phyloP scores from a whole-genome alignment of 441 rosid species.

The Erysimum pusillum region DNA sequence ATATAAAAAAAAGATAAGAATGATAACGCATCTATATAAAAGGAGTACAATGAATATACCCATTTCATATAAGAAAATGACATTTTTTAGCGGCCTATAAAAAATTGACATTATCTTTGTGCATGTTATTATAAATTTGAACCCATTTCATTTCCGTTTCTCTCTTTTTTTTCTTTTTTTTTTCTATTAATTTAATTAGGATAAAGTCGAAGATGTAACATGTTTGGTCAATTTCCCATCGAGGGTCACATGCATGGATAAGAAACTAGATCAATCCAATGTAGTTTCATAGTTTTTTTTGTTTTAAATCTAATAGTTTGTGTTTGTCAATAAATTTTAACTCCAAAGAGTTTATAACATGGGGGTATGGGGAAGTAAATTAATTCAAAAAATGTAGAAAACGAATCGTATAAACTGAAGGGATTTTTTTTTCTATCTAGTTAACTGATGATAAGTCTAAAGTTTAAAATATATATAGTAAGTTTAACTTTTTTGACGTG shows the following conservation, averaged over 20 bases:
- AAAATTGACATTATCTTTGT: slow-evolving; percentile 1
- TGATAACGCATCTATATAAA: not conserved
- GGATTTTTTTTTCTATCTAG: no score
- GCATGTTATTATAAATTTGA: slow-evolving; percentile 22
- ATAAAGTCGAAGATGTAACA: slow-evolving; percentile 37
- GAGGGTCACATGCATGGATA: slow-evolving; percentile 34
- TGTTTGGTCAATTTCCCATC: slow-evolving; percentile 40
- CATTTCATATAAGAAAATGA: slow-evolving; percentile 4
- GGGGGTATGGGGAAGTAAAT: no score
- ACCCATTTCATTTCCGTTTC: slow-evolving; percentile 19
- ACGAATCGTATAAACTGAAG: no score
- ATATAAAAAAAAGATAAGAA: not conserved
- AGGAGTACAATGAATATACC: slow-evolving; percentile 24
- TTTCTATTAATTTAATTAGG: not conserved
- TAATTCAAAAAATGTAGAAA: no score
- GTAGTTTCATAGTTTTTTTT: not conserved
- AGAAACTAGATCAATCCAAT: slow-evolving; percentile 15
- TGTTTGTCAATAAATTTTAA: not conserved
- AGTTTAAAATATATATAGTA: no score
- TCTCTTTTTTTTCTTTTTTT: not conserved
- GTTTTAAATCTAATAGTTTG: not conserved
- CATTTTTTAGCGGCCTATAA: slow-evolving; percentile 1
- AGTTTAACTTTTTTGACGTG: no score
- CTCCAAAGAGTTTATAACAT: not conserved
- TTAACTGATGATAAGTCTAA: no score